Conservation (phyloP, 2,329 filamentous ascomycete genomes). For the Mycogone perniciosa region DNA sequence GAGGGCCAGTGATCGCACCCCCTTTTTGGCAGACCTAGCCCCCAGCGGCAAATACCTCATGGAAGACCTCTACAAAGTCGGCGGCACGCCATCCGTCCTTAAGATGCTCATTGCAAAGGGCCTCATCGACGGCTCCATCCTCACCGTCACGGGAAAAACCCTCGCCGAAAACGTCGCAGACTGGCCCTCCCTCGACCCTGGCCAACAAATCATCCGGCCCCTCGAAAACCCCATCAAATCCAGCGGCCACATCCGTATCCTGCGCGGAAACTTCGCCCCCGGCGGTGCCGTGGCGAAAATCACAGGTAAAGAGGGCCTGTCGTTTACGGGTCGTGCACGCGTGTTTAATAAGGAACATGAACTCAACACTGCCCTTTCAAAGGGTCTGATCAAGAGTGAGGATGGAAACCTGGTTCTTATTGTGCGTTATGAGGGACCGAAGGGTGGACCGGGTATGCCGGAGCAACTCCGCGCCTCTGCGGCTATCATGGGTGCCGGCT, state of each 20-base stretch:
- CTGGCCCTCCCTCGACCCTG: conserved; percentile 69
- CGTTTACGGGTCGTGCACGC: conserved; percentile 71
- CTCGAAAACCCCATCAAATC: conserved; percentile 68
- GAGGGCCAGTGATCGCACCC: conserved; percentile 72
- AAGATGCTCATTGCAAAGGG: conserved; percentile 74
- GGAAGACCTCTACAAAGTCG: conserved; percentile 80
- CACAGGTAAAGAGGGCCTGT: conserved; percentile 85
- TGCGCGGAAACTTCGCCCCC: conserved; percentile 81
- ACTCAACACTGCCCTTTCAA: conserved; percentile 70
- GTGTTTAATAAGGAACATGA: conserved; percentile 83
- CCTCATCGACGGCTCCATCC: conserved; percentile 69
- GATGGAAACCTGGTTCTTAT: conserved; percentile 80
- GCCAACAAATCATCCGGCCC: conserved; percentile 82
- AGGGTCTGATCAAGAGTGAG: conserved; percentile 46
- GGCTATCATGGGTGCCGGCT: conserved; percentile 84
- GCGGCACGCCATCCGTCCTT: conserved; percentile 78
- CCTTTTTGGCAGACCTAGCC: conserved; percentile 78
- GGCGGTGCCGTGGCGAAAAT: conserved; percentile 92
- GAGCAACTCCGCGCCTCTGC: conserved; percentile 86
- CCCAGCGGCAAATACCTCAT: conserved; percentile 81
- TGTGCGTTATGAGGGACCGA: conserved; percentile 89
- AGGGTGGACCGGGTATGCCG: conserved; percentile 92
- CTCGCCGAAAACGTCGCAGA: conserved; percentile 73
- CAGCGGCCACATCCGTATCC: conserved; percentile 81
- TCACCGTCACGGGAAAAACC: conserved; percentile 78